Base-by-base conservation (phyloP, 2,329 filamentous ascomycete genomes). In the Fusarium haematococcum region DNA sequence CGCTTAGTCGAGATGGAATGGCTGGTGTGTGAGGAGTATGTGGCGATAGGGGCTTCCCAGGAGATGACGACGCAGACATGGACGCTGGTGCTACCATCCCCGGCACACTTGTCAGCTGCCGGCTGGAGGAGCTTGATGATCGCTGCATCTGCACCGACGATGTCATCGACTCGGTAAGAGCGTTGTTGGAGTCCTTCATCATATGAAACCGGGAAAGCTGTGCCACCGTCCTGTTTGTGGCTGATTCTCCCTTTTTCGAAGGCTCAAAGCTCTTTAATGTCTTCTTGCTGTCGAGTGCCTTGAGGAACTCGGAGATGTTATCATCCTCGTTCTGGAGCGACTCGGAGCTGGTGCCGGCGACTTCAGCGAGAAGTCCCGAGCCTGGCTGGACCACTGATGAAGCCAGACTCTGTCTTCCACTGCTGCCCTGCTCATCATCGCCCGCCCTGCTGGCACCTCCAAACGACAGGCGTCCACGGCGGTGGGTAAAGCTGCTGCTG, bases 1-100 rank as follows among this genome's bases (percentile, higher is more conserved):
- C 95, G 79, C 95, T 97, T 25, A 99, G 86, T n/a, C 97, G 90
- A 9, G 95, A 98, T 23, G 96, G 96, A 32, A 98, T 95, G 13
- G 95, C 95, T 5, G 97, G 97, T 0, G 95, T 97, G 79, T 98
- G 95, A 2, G 95, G 95, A 0, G 94, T 98, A 79, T 96, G 95
- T 11, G 94, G 95, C 4, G 95, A 98, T 20, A 97, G 89, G 0
- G 95, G 94, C 78, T 98, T 98, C 66, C 93, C 94, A 2, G 95
- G 95, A 11, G 95, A 98, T 1, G 95, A 96, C 1, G 94, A 96
- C 13, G 92, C 92, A 5, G 95, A 98, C 74, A 95, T 87, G 0
- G 94, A 95, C 6, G 92, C 93, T 1, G 95, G 88, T 63, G 94
- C 93, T 16, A 84, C 83, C 81, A 95, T 94, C 69, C 93, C 87